A percentile compares a stretch with the other conserved stretches of the same genome.
Conservation (phyloP, 805 yeast species). For the Candida schatavii region DNA sequence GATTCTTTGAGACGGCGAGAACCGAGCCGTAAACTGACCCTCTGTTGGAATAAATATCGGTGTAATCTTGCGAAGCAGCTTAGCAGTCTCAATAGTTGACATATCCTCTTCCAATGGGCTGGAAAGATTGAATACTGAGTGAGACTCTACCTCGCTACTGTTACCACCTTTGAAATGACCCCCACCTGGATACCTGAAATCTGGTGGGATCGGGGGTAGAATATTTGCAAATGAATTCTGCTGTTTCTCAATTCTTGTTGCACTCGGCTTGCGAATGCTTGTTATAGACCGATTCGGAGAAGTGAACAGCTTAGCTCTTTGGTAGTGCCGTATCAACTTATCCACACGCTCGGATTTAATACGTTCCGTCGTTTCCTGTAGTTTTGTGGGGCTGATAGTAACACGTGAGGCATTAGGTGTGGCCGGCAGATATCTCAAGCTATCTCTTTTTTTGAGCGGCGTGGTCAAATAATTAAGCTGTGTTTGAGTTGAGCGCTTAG, state of each 20-base stretch:
- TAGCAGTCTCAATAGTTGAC: slow-evolving; percentile 30
- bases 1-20: slow-evolving; percentile 29
- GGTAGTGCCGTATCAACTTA: slow-evolving; percentile 33
- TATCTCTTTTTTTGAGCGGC: slow-evolving; percentile 29
- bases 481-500: slow-evolving; percentile 16
- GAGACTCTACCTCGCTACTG: slow-evolving; percentile 3
- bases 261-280: neutral
- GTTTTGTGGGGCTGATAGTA: slow-evolving; percentile 35
- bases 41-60: slow-evolving; percentile 37
- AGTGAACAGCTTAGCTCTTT: slow-evolving; percentile 15
- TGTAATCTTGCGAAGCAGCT: slow-evolving; percentile 28
- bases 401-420: slow-evolving; percentile 25
- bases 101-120: slow-evolving; percentile 13
- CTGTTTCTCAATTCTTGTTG: neutral
- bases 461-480: slow-evolving; percentile 27
- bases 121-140: slow-evolving; percentile 4
- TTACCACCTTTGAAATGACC: no score
- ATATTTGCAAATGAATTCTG: slow-evolving; percentile 5
- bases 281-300: neutral
- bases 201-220: slow-evolving; percentile 22
- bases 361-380: slow-evolving; percentile 39
- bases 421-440: neutral
- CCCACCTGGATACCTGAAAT: no score
- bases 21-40: slow-evolving; percentile 21
- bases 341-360: slow-evolving; percentile 31